phyloP scores from a whole-genome alignment of 352 stramenopile species.

The Phytopythium vexans region DNA sequence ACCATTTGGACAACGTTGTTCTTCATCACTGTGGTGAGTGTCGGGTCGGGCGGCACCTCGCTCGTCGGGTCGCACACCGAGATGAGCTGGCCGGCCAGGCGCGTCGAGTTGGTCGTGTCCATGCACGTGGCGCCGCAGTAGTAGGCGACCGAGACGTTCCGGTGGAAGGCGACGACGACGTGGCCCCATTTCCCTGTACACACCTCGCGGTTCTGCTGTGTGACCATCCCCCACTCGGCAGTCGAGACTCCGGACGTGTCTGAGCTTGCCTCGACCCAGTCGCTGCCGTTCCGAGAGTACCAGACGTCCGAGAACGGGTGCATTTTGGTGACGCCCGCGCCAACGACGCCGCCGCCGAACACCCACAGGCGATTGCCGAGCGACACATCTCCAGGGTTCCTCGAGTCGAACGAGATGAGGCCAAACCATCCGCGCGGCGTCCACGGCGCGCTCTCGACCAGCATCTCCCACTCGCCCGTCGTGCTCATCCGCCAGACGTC shows the following conservation, averaged over 20 bases:
- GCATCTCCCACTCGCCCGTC: slow-evolving; percentile 30
- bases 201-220: slow-evolving; percentile 31
- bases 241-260: slow-evolving; percentile 68
- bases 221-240: slow-evolving; percentile 73
- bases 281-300: slow-evolving; percentile 59
- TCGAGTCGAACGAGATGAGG: slow-evolving; percentile 72
- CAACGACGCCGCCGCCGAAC: slow-evolving; percentile 69
- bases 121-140: slow-evolving; percentile 53
- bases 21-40: slow-evolving; percentile 31
- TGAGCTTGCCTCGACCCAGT: slow-evolving; percentile 57
- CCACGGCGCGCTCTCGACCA: slow-evolving; percentile 49
- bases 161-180: slow-evolving; percentile 47
- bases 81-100: slow-evolving; percentile 56
- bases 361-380: slow-evolving; percentile 69
- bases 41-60: slow-evolving; percentile 28
- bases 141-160: slow-evolving; percentile 44
- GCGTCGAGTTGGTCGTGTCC: slow-evolving; percentile 41
- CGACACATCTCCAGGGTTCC: slow-evolving; percentile 53
- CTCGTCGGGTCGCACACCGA: slow-evolving; percentile 43
- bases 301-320: slow-evolving; percentile 67
- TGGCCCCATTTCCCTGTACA: slow-evolving; percentile 80
- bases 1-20: slow-evolving; percentile 41
- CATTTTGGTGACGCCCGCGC: slow-evolving; percentile 71
- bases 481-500: slow-evolving; percentile 75
- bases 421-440: slow-evolving; percentile 67